phyloP scores from a whole-genome alignment of 2,329 filamentous ascomycete genomes.

The Claviceps citrina region DNA sequence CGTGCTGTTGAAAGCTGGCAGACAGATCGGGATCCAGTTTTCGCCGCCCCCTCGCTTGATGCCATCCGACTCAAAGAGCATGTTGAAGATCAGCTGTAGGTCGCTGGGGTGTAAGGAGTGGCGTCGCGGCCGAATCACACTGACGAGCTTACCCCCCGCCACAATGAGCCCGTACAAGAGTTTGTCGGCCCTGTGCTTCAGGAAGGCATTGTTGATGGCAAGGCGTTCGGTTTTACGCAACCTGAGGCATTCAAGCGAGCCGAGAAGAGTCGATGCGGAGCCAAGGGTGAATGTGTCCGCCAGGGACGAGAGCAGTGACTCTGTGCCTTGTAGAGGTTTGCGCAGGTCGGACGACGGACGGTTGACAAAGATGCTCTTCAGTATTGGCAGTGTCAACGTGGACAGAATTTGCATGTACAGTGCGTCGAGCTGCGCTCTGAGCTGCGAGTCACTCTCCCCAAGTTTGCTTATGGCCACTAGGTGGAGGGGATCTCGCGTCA shows the following conservation, averaged over 20 bases:
- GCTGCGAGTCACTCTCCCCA: conserved; percentile 79
- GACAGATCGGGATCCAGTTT: conserved; percentile 91
- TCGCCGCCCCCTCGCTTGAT: conserved; percentile 84
- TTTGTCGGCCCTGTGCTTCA: conserved; percentile 61
- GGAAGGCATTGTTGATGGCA: conserved; percentile 70
- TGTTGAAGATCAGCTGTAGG: conserved; percentile 93
- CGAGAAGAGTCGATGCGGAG: conserved; percentile 75
- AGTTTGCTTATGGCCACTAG: conserved; percentile 86
- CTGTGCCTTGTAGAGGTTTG: conserved; percentile 79
- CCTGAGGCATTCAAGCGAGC: conserved; percentile 83
- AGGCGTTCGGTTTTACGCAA: conserved; percentile 77
- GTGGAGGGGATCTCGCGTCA: conserved; percentile 74
- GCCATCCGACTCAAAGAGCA: conserved; percentile 91
- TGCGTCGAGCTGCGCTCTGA: conserved; percentile 76
- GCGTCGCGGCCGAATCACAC: conserved; percentile 83
- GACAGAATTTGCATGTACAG: conserved; percentile 97
- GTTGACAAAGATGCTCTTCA: conserved; percentile 75
- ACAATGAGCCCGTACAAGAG: conserved; percentile 88
- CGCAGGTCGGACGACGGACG: conserved; percentile 89
- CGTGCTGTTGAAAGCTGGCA: conserved; percentile 92
- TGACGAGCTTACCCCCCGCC: conserved; percentile 81
- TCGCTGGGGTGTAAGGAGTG: conserved; percentile 94
- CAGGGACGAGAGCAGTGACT: conserved; percentile 75
- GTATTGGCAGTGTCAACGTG: conserved; percentile 74
- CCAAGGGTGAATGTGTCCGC: conserved; percentile 90